Evolutionary conservation across 2,329 filamentous ascomycete species (phyloP), one percentile per base, ranked within the genome.

Genomic region (Curvularia verruculosa): DNA sequence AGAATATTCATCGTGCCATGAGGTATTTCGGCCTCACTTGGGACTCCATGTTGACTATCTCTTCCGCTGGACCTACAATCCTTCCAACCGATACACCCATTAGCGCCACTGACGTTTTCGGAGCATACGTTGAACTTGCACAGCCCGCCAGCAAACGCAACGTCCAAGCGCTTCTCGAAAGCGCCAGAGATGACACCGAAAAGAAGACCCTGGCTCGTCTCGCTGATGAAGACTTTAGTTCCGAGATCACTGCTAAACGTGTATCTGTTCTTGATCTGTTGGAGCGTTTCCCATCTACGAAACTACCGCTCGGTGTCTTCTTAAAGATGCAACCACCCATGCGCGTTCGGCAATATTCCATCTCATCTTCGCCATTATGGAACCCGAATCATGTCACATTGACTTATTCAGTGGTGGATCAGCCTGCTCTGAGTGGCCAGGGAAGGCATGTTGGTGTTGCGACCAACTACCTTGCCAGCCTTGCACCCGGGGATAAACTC

Each of bases 321-420:
- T 80, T 95, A 7, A 81, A 82, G 31, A 88, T 92, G 81, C 83
- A 92, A 0, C 89, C 89, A 1, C 88, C 90, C 0, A 90, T 95
- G 87, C 86, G 89, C 26, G 82, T 90, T 37, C 84, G 89, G n/a
- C 88, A 91, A 73, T 92, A 92, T 79, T 90, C 87, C 29, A 91
- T 93, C 68, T 92, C 89, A 0, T 92, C 89, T 0, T 91, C 89
- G 0, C 88, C 89, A 0, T 80, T 91, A 0, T 80, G 79, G 60
- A 82, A 87, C 59, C 80, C 84, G 0, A 78, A 77, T 10, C 80
- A 80, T 55, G 83, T 84, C 49, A 87, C 87, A 0, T 81, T 93
- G 24, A 92, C 89, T 3, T 92, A 89, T 77, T 82, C 83, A 3
- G 82, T 92, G 1, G 81, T 90, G 49, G 82, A 87, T 46, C 79